Percentiles rank a stretch among this genome's conserved stretches.
These are phyloP conservation scores for Kluyveromyces wickerhamii DNA, from an alignment of 805 yeast species.

Conservation along the genomic window DNA sequence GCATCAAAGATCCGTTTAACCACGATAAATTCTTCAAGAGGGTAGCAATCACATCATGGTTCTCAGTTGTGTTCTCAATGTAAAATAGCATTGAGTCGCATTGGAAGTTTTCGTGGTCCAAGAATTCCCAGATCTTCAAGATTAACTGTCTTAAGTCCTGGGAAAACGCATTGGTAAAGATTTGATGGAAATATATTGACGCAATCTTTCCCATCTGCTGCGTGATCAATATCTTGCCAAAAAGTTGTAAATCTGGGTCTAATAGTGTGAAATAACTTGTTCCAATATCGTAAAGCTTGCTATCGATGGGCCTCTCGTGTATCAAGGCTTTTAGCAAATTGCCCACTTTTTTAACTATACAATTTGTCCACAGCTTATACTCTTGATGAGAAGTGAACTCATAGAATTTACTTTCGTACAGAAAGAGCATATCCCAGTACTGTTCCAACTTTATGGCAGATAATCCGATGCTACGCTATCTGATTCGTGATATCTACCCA, in stretches of 20 bases:
- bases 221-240: conserved; percentile 2
- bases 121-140: conserved; percentile 22
- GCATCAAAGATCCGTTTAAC: conserved; percentile 24
- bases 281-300: conserved; percentile 11
- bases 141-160: conserved; percentile 20
- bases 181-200: conserved; percentile 1
- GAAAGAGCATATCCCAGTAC: conserved; percentile 27
- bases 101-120: conserved; percentile 3
- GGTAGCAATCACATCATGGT: conserved; percentile 12
- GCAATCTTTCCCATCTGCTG: conserved; percentile 1
- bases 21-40: conserved; percentile 25
- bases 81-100: conserved; percentile 3
- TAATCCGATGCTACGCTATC: conserved; percentile 3
- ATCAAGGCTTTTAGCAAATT: conserved; percentile 9
- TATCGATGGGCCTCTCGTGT: background rate
- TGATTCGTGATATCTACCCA: conserved; percentile 1
- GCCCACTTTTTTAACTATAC: conserved; percentile 13
- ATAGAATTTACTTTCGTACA: conserved; percentile 22
- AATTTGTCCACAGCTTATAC: conserved; percentile 9
- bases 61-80: conserved; percentile 13
- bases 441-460: conserved; percentile 12
- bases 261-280: conserved; percentile 18
- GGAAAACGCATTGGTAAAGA: conserved; percentile 1
- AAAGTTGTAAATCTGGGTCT: conserved; percentile 17
- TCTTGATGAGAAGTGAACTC: conserved; percentile 2